phyloP scores from a whole-genome alignment of 768 basidiomycete species.

The Lactifluus hygrophoroides region DNA sequence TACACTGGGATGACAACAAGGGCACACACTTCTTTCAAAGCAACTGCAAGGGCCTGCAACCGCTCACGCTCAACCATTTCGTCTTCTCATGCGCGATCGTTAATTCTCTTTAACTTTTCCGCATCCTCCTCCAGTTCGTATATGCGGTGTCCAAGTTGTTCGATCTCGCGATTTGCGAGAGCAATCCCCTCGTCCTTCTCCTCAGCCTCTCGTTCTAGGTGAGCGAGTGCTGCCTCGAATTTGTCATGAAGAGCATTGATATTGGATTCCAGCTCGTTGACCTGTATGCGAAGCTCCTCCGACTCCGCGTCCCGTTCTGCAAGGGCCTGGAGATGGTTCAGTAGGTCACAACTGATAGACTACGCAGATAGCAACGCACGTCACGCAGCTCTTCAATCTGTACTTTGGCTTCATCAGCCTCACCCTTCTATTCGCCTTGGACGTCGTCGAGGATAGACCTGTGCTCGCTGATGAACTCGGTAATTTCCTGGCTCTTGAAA shows the following conservation, averaged over 20 bases:
- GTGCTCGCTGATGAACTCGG: constrained; percentile 69
- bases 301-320: constrained; percentile 75
- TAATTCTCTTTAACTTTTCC: constrained; percentile 66
- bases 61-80: constrained; percentile 61
- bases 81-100: constrained; percentile 61
- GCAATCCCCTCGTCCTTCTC: constrained; percentile 76
- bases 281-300: constrained; percentile 60
- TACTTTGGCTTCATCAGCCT: constrained; percentile 70
- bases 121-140: constrained; percentile 83
- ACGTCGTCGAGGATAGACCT: constrained; percentile 62
- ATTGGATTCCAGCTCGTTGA: constrained; percentile 68
- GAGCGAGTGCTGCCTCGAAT: constrained; percentile 64
- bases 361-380: constrained; percentile 32
- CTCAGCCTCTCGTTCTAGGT: constrained; percentile 70
- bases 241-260: constrained; percentile 62
- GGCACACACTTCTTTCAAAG: constrained; percentile 68
- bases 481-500: constrained; percentile 65
- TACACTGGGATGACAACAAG: not conserved
- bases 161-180: constrained; percentile 64
- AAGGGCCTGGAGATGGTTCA: constrained; percentile 41
- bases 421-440: constrained; percentile 81
- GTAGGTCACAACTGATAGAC: not conserved
- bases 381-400: constrained; percentile 76
- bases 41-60: constrained; percentile 54
- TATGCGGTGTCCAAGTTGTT: constrained; percentile 67